Percentiles rank a stretch among this genome's conserved stretches.
These are phyloP conservation scores for Madurella mycetomatis DNA, from an alignment of 2,329 filamentous ascomycete genomes.

Conservation along the genomic window DNA sequence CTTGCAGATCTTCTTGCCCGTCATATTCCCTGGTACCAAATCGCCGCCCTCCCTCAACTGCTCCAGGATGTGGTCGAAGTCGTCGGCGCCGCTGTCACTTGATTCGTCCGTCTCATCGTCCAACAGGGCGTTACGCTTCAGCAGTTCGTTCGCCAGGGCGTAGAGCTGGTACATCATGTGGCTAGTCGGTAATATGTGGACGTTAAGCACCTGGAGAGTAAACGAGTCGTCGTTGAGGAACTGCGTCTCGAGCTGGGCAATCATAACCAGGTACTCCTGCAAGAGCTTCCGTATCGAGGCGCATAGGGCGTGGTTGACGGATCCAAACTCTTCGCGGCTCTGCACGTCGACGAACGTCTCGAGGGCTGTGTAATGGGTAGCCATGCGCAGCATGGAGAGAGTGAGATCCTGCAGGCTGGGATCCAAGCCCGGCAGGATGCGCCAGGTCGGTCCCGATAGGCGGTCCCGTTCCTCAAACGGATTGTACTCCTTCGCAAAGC, in stretches of 20 bases:
- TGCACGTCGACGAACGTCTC: slow-evolving; percentile 93
- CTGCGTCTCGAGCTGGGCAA: slow-evolving; percentile 91
- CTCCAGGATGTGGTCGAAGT: slow-evolving; percentile 90
- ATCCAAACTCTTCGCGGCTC: slow-evolving; percentile 86
- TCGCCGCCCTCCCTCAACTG: slow-evolving; percentile 83
- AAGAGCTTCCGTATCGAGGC: slow-evolving; percentile 88
- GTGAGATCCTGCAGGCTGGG: slow-evolving; percentile 87
- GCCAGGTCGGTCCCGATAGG: slow-evolving; percentile 75
- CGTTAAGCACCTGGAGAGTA: slow-evolving; percentile 86
- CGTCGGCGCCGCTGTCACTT: slow-evolving; percentile 65
- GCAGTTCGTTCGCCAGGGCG: slow-evolving; percentile 76
- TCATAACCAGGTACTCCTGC: slow-evolving; percentile 88
- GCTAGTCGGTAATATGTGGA: slow-evolving; percentile 83
- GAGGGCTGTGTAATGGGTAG: slow-evolving; percentile 85
- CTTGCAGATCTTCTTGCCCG: slow-evolving; percentile 89
- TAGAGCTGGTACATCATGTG: slow-evolving; percentile 92
- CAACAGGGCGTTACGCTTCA: slow-evolving; percentile 81
- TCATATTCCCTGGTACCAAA: slow-evolving; percentile 70
- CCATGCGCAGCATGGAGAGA: slow-evolving; percentile 85
- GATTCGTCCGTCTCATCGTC: slow-evolving; percentile 73
- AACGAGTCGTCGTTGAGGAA: slow-evolving; percentile 84
- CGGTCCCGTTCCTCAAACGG: slow-evolving; percentile 82
- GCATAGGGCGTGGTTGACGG: slow-evolving; percentile 92
- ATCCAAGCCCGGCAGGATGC: slow-evolving; percentile 77
- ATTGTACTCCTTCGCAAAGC: slow-evolving; percentile 77